Evolutionary conservation across 169 alveolate genomes (phyloP).

Genomic region (Cyclospora cayetanensis): DNA sequence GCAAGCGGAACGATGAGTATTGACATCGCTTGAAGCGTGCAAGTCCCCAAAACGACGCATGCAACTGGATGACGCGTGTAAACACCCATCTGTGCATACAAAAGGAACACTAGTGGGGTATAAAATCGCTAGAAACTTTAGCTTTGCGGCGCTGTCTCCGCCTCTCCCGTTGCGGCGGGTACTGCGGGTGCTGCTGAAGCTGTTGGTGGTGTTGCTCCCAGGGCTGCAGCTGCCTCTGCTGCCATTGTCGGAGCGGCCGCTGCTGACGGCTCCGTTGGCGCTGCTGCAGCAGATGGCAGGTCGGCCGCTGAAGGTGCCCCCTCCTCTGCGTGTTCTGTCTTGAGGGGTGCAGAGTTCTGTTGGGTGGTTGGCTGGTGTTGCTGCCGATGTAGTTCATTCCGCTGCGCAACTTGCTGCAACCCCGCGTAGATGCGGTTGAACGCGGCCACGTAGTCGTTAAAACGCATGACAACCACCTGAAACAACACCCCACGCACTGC

Average conservation of each 20-base stretch:
- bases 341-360: background rate
- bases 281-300: background rate
- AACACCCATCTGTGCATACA: too few species aligned
- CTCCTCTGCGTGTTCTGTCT: background rate
- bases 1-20: too few species aligned
- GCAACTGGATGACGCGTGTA: background rate
- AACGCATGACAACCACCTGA: constrained; percentile 54
- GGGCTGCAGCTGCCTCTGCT: constrained; percentile 43
- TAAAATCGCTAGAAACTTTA: too few species aligned
- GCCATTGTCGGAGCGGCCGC: background rate
- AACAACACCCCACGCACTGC: background rate
- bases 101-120: too few species aligned
- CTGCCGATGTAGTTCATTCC: constrained; percentile 13
- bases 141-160: background rate
- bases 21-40: too few species aligned
- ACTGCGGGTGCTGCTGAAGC: background rate
- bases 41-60: background rate
- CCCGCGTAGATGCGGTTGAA: constrained; percentile 38
- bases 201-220: background rate
- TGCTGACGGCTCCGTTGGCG: background rate
- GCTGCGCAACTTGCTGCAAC: constrained; percentile 43
- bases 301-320: background rate
- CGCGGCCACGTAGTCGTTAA: constrained; percentile 27
- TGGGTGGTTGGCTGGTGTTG: constrained; percentile 24
- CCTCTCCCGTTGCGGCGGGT: constrained; percentile 3